These are phyloP conservation scores for Brettanomyces sp. DNA, from an alignment of 805 yeast species.

Conservation along the genomic window DNA sequence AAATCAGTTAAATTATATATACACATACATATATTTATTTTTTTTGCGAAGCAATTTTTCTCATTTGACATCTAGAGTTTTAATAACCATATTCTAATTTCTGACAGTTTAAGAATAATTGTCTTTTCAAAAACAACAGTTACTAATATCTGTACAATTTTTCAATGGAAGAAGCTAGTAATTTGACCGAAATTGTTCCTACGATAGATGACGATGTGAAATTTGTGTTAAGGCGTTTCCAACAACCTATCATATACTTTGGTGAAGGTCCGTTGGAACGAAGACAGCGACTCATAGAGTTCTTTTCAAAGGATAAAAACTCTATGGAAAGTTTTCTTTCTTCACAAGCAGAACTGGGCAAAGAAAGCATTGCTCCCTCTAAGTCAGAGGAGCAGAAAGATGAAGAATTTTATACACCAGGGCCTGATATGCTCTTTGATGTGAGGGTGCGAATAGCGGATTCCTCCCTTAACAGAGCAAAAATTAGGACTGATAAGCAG, in stretches of 20 bases:
- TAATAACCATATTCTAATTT: too few species aligned
- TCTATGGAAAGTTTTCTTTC: constrained; percentile 10
- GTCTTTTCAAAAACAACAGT: too few species aligned
- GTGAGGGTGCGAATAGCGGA: constrained; percentile 45
- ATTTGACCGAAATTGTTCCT: constrained; percentile 35
- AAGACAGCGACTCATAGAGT: constrained; percentile 45
- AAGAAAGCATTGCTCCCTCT: too few species aligned
- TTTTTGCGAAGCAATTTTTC: too few species aligned
- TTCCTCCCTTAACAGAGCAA: constrained; percentile 40
- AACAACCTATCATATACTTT: constrained; percentile 46
- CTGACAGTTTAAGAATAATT: too few species aligned
- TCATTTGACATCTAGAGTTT: too few species aligned
- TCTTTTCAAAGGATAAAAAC: constrained; percentile 27
- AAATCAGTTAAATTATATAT: too few species aligned
- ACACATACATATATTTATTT: too few species aligned
- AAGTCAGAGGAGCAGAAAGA: constrained; percentile 26
- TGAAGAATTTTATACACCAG: constrained; percentile 84
- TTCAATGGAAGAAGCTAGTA: not conserved
- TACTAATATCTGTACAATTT: too few species aligned
- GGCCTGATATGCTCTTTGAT: constrained; percentile 40
- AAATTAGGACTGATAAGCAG: constrained; percentile 30
- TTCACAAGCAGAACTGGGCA: not conserved
- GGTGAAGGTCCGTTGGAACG: constrained; percentile 51
- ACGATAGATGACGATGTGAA: constrained; percentile 60
- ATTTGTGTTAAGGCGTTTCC: constrained; percentile 33